Evolutionary conservation across 805 yeast species (phyloP).

Genomic region (Candida suzukii): DNA sequence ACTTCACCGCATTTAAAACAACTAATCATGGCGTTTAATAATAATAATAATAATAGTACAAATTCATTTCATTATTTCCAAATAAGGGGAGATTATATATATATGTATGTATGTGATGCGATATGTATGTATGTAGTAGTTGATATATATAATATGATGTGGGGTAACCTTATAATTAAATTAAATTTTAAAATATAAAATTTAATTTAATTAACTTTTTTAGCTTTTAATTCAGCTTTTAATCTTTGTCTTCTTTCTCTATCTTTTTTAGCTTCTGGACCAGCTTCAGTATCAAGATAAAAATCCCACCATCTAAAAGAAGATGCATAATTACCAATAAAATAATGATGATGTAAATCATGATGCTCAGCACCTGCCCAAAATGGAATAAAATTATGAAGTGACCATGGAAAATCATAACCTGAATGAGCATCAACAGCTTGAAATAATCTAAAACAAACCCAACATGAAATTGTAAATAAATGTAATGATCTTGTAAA

Average conservation of each 20-base stretch:
- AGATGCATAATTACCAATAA: slow-evolving; percentile 52
- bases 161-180: too few species aligned
- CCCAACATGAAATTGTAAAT: slow-evolving; percentile 49
- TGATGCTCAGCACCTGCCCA: slow-evolving; percentile 66
- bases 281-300: slow-evolving; percentile 46
- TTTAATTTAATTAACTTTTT: slow-evolving; percentile 1
- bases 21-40: too few species aligned
- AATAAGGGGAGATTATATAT: too few species aligned
- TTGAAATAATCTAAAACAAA: slow-evolving; percentile 44
- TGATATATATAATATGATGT: too few species aligned
- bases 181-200: neutral
- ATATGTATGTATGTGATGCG: too few species aligned
- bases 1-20: too few species aligned
- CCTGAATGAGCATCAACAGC: slow-evolving; percentile 60
- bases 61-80: too few species aligned
- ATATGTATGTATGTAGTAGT: too few species aligned
- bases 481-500: slow-evolving; percentile 41
- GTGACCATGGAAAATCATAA: slow-evolving; percentile 56
- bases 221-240: slow-evolving; percentile 30
- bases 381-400: slow-evolving; percentile 48
- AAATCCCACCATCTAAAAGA: slow-evolving; percentile 55
- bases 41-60: too few species aligned
- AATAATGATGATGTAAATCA: slow-evolving; percentile 53
- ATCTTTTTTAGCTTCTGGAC: slow-evolving; percentile 41
- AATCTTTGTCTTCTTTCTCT: slow-evolving; percentile 37